Evolutionary conservation across 78 protist genomes (phyloP).

Genomic region (Dictyostelium discoideum): DNA sequence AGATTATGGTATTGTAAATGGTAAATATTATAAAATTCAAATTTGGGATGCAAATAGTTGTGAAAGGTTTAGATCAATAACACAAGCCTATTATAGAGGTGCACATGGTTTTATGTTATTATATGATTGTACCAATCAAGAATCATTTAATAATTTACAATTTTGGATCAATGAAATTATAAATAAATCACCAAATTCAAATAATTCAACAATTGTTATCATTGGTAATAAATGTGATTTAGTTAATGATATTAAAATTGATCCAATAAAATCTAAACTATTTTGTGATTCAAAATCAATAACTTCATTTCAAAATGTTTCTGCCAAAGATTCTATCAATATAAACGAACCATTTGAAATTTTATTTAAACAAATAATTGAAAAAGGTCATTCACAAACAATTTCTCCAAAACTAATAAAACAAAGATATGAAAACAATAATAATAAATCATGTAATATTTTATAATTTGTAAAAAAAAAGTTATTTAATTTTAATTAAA

Average conservation of each 20-base stretch:
- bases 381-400: background rate
- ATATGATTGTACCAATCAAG: background rate
- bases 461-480: background rate
- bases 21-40: background rate
- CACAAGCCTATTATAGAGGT: background rate
- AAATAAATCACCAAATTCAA: background rate
- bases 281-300: background rate
- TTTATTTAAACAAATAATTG: background rate
- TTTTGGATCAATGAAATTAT: background rate
- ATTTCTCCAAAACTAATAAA: background rate
- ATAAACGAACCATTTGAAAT: background rate
- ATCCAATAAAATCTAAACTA: background rate
- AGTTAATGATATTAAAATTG: background rate
- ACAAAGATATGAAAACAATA: too few relatives aligned
- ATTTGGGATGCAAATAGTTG: background rate
- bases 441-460: too few relatives aligned
- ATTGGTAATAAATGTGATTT: constrained; percentile 4
- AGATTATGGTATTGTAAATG: background rate
- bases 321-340: background rate
- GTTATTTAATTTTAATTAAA: too few relatives aligned
- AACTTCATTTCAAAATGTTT: background rate
- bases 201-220: background rate
- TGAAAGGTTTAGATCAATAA: background rate
- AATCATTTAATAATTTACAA: background rate
- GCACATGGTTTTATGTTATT: background rate